A percentile compares a stretch with the other conserved stretches of the same genome.
phyloP scores from a whole-genome alignment of 140 eudicot species.

The Bidens hawaiensis region DNA sequence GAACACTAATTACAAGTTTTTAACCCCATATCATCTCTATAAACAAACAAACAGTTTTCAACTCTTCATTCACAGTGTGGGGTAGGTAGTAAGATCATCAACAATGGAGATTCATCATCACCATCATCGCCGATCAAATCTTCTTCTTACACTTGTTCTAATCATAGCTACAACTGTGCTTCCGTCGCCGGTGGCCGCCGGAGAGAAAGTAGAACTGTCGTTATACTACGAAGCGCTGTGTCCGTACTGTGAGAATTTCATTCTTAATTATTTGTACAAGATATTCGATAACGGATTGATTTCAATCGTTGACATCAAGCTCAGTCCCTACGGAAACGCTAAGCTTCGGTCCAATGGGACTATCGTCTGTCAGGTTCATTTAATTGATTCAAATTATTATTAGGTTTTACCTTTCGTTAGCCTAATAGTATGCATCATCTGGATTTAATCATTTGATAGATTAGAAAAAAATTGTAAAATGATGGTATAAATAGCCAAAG shows the following conservation, averaged over 20 bases:
- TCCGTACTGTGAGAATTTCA: conserved; percentile 68
- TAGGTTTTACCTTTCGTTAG: background rate
- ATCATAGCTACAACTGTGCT: conserved; percentile 2
- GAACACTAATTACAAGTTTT: background rate
- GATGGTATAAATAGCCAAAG: too few species aligned
- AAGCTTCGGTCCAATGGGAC: conserved; percentile 40
- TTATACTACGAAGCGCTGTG: conserved; percentile 77
- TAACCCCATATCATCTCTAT: background rate
- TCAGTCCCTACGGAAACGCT: conserved; percentile 90
- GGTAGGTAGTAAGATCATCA: background rate
- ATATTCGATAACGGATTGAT: conserved; percentile 57
- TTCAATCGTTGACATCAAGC: conserved; percentile 58
- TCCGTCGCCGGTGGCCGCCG: conserved; percentile 3
- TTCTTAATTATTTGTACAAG: conserved; percentile 50
- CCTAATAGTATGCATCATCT: background rate
- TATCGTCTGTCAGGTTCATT: conserved; percentile 62
- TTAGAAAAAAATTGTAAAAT: too few species aligned
- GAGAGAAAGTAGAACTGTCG: conserved; percentile 43
- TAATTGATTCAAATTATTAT: background rate
- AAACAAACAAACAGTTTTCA: background rate
- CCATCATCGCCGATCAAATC: conserved; percentile 23
- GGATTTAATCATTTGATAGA: background rate
- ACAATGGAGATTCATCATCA: conserved; percentile 16
- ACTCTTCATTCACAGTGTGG: conserved; percentile 4
- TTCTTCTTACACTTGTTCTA: conserved; percentile 6